Evolutionary conservation across 768 basidiomycete genomes (phyloP).

Genomic region (Russula ochroleuca): DNA sequence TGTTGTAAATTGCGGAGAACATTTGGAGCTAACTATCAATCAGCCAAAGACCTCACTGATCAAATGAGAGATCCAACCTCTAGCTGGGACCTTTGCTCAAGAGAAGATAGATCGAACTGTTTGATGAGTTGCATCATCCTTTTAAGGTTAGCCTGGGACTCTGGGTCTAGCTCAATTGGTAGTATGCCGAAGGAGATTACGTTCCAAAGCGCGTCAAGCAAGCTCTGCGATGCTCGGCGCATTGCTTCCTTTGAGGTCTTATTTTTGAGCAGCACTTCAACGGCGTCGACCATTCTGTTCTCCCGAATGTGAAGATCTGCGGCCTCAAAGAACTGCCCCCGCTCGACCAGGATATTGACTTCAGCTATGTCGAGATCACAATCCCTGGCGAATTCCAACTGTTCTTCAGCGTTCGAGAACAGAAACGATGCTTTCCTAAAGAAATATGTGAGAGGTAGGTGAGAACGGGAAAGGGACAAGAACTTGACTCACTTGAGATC

Average conservation of each 20-base stretch:
- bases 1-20: conserved; percentile 14
- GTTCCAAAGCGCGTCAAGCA: conserved; percentile 47
- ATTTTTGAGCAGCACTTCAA: conserved; percentile 43
- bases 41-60: background rate
- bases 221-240: conserved; percentile 38
- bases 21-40: conserved; percentile 10
- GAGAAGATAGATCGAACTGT: background rate
- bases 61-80: conserved; percentile 7
- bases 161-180: background rate
- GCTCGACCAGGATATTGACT: conserved; percentile 42
- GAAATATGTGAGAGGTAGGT: background rate
- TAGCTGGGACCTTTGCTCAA: background rate
- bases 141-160: conserved; percentile 3
- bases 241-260: conserved; percentile 32
- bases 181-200: conserved; percentile 38
- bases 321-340: conserved; percentile 45
- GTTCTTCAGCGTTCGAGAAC: conserved; percentile 50
- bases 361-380: conserved; percentile 49
- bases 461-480: conserved; percentile 14
- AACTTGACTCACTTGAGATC: conserved; percentile 34
- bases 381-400: conserved; percentile 52
- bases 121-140: conserved; percentile 5
- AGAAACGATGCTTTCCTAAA: conserved; percentile 45
- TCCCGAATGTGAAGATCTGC: conserved; percentile 45
- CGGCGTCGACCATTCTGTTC: conserved; percentile 46